Conservation (phyloP, 768 basidiomycete species). For the Coprinopsis strossmayeri region DNA sequence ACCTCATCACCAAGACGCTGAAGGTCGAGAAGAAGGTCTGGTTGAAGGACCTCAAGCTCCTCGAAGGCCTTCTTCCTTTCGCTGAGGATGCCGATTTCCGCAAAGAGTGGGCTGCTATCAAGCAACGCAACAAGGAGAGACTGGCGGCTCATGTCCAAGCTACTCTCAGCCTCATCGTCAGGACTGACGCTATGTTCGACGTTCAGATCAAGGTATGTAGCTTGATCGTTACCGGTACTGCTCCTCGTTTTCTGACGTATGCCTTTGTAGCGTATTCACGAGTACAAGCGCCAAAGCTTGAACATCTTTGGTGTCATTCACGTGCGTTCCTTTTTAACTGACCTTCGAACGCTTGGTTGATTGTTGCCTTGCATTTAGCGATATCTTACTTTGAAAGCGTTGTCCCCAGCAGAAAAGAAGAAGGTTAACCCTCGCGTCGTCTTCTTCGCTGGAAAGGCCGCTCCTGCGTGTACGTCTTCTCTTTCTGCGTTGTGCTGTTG, state of each 20-base stretch:
- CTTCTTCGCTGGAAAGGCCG: constrained; percentile 98
- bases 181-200: constrained; percentile 79
- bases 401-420: constrained; percentile 74
- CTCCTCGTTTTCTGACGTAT: not conserved
- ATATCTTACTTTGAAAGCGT: constrained; percentile 73
- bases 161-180: constrained; percentile 63
- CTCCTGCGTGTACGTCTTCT: constrained; percentile 69
- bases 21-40: constrained; percentile 68
- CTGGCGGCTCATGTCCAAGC: constrained; percentile 70
- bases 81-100: constrained; percentile 73
- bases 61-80: constrained; percentile 70
- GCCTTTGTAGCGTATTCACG: constrained; percentile 79
- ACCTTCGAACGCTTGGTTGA: not conserved
- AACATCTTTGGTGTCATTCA: constrained; percentile 91
- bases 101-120: constrained; percentile 76
- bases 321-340: constrained; percentile 34
- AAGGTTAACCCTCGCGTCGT: constrained; percentile 81
- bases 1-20: constrained; percentile 80
- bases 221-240: not conserved
- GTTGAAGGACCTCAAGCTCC: constrained; percentile 77
- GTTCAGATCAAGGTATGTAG: constrained; percentile 80
- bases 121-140: constrained; percentile 86
- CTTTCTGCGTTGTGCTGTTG: not conserved
- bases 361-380: constrained; percentile 40
- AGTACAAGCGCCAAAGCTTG: constrained; percentile 93